A percentile compares a stretch with the other conserved stretches of the same genome.
phyloP scores from a whole-genome alignment of 148 eudicot species.

The Cornus kousa region DNA sequence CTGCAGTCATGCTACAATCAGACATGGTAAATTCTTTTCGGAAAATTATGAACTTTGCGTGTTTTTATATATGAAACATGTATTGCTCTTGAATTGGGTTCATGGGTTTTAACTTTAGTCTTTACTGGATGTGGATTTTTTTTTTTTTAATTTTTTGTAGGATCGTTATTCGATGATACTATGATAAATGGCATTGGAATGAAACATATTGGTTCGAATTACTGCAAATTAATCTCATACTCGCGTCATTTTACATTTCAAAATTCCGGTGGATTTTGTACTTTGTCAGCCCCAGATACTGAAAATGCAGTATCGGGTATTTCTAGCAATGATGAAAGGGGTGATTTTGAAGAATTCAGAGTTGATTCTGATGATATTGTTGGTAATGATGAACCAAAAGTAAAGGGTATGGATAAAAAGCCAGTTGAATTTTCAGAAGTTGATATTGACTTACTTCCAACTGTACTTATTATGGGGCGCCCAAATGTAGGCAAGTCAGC shows the following conservation, averaged over 20 bases:
- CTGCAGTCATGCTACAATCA: not conserved
- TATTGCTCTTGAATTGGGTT: not conserved
- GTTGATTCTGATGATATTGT: conserved; percentile 19
- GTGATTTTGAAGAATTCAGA: conserved; percentile 17
- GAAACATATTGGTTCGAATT: not conserved
- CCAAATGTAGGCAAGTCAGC: conserved; percentile 99
- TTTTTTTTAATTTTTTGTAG: conserved; percentile 1
- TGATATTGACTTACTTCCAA: conserved; percentile 77
- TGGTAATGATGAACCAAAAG: conserved; percentile 21
- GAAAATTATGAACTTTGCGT: not conserved
- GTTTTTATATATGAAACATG: not conserved
- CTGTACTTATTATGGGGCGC: conserved; percentile 74
- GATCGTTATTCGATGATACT: not conserved
- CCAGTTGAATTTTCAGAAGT: conserved; percentile 68
- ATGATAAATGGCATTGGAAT: conserved; percentile 6
- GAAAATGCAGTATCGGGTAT: not conserved
- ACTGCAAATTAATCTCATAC: conserved; percentile 12
- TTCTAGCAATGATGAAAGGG: conserved; percentile 6
- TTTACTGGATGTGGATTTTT: not conserved
- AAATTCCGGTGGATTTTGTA: conserved; percentile 21
- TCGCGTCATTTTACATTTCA: not conserved
- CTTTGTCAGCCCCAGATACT: conserved; percentile 5
- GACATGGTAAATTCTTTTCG: conserved; percentile 5
- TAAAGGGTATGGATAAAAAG: conserved; percentile 18
- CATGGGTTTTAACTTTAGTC: not conserved